phyloP scores from a whole-genome alignment of 2,329 filamentous ascomycete species.

The Aspergillus spinulosporus region DNA sequence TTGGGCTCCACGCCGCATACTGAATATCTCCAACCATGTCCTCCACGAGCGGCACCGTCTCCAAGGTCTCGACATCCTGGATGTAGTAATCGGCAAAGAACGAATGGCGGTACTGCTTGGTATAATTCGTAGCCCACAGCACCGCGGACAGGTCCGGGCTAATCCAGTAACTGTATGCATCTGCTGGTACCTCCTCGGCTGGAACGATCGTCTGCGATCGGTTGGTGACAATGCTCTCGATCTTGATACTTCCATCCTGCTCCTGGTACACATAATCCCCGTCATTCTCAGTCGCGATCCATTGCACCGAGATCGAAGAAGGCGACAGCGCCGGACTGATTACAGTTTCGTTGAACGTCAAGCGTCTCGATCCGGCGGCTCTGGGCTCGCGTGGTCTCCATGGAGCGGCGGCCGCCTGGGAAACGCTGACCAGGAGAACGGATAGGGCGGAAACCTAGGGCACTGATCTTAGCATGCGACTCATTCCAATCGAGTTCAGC shows the following conservation, averaged over 20 bases:
- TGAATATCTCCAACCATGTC: constrained; percentile 66
- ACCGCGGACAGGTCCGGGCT: constrained; percentile 60
- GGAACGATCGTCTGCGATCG: constrained; percentile 59
- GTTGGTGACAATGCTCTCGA: constrained; percentile 63
- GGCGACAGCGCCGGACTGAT: constrained; percentile 49
- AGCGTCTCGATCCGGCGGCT: constrained; percentile 57
- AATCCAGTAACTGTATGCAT: constrained; percentile 61
- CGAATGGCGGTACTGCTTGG: constrained; percentile 67
- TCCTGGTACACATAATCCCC: constrained; percentile 61
- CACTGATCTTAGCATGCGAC: neutral
- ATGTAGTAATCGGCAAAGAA: constrained; percentile 68
- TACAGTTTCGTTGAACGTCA: constrained; percentile 63
- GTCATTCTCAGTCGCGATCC: constrained; percentile 61
- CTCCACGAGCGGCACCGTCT: constrained; percentile 53
- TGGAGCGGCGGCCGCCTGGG: constrained; percentile 45
- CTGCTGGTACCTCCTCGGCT: constrained; percentile 57
- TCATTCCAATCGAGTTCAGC: too few relatives aligned
- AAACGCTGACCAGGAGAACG: constrained; percentile 18
- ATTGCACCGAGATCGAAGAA: constrained; percentile 53
- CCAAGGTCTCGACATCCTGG: constrained; percentile 58
- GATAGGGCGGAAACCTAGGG: constrained; percentile 9
- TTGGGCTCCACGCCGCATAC: constrained; percentile 63
- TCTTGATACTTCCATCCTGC: constrained; percentile 55
- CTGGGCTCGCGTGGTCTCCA: constrained; percentile 57
- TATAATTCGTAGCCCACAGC: constrained; percentile 65